Evolutionary conservation across 2,329 filamentous ascomycete species (phyloP).

Genomic region (Epichloe elymi): DNA sequence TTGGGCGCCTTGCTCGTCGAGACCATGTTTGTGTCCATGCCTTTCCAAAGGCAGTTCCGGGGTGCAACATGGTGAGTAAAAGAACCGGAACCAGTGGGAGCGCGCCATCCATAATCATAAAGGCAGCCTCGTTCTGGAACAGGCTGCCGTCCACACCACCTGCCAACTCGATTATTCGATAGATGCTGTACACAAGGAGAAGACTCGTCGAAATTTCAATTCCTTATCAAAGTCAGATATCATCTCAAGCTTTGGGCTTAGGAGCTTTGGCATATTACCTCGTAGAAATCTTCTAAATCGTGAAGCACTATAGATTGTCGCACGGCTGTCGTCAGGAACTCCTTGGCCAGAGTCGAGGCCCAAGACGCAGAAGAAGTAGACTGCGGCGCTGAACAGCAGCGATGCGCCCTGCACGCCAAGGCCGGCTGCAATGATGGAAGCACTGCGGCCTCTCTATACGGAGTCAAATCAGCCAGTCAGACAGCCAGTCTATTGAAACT

Average conservation of each 20-base stretch:
- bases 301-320: constrained; percentile 26
- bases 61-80: constrained; percentile 24
- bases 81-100: constrained; percentile 24
- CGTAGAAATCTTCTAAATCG: constrained; percentile 31
- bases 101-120: constrained; percentile 28
- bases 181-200: constrained; percentile 27
- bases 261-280: constrained; percentile 18
- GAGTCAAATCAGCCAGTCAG: constrained; percentile 8
- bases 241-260: too few relatives aligned
- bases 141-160: constrained; percentile 21
- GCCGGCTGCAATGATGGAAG: constrained; percentile 29
- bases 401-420: constrained; percentile 30
- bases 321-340: constrained; percentile 25
- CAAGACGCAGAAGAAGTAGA: constrained; percentile 28
- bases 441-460: constrained; percentile 20
- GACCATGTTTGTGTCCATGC: constrained; percentile 29
- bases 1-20: constrained; percentile 9
- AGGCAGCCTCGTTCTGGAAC: constrained; percentile 25
- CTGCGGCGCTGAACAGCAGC: constrained; percentile 25
- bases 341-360: constrained; percentile 24
- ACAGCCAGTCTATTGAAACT: too few relatives aligned
- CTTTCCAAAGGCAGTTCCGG: constrained; percentile 25
- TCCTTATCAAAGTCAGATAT: constrained; percentile 13
- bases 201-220: constrained; percentile 23
- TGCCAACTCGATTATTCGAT: constrained; percentile 27